phyloP scores from a whole-genome alignment of 2,329 filamentous ascomycete species.

The Tolypocladium nubicola region DNA sequence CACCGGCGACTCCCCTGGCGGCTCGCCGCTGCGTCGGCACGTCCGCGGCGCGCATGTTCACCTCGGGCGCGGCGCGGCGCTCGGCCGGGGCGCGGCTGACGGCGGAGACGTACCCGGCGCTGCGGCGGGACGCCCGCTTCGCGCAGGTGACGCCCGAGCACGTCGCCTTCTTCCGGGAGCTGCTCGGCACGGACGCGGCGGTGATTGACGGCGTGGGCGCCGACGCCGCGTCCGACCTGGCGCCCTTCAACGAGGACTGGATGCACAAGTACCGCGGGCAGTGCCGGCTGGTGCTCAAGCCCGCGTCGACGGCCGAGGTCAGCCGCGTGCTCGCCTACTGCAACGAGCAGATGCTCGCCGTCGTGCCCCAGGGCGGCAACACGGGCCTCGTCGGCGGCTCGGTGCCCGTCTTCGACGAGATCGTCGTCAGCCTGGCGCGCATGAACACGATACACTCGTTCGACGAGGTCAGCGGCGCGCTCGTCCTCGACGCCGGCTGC shows the following conservation, averaged over 20 bases:
- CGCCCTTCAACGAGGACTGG: slow-evolving; percentile 94
- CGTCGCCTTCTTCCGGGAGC: slow-evolving; percentile 68
- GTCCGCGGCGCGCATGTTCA: slow-evolving; percentile 16
- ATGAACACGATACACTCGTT: slow-evolving; percentile 91
- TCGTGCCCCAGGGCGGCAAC: slow-evolving; percentile 95
- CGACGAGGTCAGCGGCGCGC: slow-evolving; percentile 81
- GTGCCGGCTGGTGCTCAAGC: slow-evolving; percentile 77
- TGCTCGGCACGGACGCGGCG: slow-evolving; percentile 71
- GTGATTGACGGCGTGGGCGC: slow-evolving; percentile 71
- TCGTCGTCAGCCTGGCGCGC: slow-evolving; percentile 79
- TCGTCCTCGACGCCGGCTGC: slow-evolving; percentile 84
- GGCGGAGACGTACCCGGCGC: slow-evolving; percentile 71
- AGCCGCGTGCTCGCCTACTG: slow-evolving; percentile 89
- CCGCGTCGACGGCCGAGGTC: slow-evolving; percentile 74
- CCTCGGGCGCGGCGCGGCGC: slow-evolving; percentile 9
- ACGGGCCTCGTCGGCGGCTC: slow-evolving; percentile 92
- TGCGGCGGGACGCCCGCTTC: slow-evolving; percentile 73
- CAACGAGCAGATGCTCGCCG: slow-evolving; percentile 83
- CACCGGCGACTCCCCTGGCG: neutral
- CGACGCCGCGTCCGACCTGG: slow-evolving; percentile 67
- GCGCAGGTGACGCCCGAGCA: slow-evolving; percentile 64
- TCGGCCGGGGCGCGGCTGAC: slow-evolving; percentile 52
- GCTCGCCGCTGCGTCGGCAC: slow-evolving; percentile 14
- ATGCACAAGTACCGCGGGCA: slow-evolving; percentile 98
- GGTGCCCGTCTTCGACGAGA: slow-evolving; percentile 96